Percentiles rank a stretch among this genome's conserved stretches.
Conservation (phyloP, 306 rosid species). For the Vigna angularis region DNA sequence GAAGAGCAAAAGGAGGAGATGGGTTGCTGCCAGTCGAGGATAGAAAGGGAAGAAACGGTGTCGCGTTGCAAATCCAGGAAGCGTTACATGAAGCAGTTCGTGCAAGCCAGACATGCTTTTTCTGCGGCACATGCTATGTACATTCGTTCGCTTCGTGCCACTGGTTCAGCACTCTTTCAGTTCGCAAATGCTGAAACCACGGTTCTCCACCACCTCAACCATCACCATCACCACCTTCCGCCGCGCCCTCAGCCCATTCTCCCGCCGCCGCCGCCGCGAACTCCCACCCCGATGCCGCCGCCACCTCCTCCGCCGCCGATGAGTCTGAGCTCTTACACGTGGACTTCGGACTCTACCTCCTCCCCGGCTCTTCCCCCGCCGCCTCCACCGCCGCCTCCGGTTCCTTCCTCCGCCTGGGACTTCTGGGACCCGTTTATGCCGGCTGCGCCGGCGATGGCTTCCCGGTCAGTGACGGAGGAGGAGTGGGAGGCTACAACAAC, state of each 20-base stretch:
- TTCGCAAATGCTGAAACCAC: conserved; percentile 75
- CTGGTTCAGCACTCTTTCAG: conserved; percentile 83
- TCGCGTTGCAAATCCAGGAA: conserved; percentile 76
- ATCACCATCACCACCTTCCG: conserved; percentile 53
- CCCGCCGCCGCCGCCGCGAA: conserved; percentile 61
- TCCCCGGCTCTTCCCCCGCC: conserved; percentile 80
- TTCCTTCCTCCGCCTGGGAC: conserved; percentile 77
- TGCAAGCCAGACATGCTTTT: conserved; percentile 76
- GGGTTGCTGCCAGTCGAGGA: conserved; percentile 84
- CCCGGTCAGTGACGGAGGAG: conserved; percentile 77
- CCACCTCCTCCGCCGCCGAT: conserved; percentile 71
- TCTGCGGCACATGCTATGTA: conserved; percentile 80
- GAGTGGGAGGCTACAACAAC: conserved; percentile 83
- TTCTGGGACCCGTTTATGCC: conserved; percentile 98
- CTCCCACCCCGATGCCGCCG: conserved; percentile 58
- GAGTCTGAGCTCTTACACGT: conserved; percentile 80
- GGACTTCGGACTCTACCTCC: conserved; percentile 67
- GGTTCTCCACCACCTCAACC: conserved; percentile 50
- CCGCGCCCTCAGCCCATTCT: conserved; percentile 58
- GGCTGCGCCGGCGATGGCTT: conserved; percentile 53
- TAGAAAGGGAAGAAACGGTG: conserved; percentile 84
- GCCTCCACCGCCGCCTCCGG: conserved; percentile 75
- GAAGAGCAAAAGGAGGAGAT: conserved; percentile 35
- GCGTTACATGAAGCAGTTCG: conserved; percentile 85
- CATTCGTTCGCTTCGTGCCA: conserved; percentile 75